These are phyloP conservation scores for Penstemon newberryi DNA, from an alignment of 257 asterid species.

Conservation along the genomic window DNA sequence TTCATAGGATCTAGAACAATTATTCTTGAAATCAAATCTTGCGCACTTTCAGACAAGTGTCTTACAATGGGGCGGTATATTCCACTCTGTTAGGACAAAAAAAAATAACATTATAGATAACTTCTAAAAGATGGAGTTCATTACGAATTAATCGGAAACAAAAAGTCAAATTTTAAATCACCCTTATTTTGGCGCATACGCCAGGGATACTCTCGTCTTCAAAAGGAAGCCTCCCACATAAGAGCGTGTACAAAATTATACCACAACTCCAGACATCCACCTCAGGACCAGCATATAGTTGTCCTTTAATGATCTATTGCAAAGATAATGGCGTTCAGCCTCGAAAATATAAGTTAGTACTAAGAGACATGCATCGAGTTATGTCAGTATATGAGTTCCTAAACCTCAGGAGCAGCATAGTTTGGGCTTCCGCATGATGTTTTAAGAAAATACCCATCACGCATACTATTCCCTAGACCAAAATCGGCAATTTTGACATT, in stretches of 20 bases:
- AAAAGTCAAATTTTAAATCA: constrained; percentile 4
- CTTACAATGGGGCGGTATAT: constrained; percentile 39
- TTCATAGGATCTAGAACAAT: constrained; percentile 62
- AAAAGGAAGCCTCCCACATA: constrained; percentile 70
- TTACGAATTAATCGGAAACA: neutral
- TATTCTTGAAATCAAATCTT: constrained; percentile 56
- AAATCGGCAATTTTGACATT: constrained; percentile 66
- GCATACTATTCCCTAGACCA: constrained; percentile 58
- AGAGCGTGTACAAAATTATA: constrained; percentile 65
- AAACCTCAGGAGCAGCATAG: constrained; percentile 83
- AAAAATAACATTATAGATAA: neutral
- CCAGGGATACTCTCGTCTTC: constrained; percentile 55
- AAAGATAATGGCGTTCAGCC: constrained; percentile 22
- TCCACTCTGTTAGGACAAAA: constrained; percentile 43
- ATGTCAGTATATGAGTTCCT: neutral
- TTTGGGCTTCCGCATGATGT: constrained; percentile 71
- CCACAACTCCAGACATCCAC: constrained; percentile 83
- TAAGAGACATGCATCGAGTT: neutral
- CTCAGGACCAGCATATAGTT: constrained; percentile 80
- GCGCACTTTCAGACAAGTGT: constrained; percentile 48
- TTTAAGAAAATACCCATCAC: constrained; percentile 67
- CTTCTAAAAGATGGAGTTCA: constrained; percentile 16
- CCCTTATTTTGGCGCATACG: constrained; percentile 55
- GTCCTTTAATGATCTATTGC: constrained; percentile 43
- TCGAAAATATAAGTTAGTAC: neutral